Conservation (phyloP, 78 protist species). For the Isochrysis galbana region DNA sequence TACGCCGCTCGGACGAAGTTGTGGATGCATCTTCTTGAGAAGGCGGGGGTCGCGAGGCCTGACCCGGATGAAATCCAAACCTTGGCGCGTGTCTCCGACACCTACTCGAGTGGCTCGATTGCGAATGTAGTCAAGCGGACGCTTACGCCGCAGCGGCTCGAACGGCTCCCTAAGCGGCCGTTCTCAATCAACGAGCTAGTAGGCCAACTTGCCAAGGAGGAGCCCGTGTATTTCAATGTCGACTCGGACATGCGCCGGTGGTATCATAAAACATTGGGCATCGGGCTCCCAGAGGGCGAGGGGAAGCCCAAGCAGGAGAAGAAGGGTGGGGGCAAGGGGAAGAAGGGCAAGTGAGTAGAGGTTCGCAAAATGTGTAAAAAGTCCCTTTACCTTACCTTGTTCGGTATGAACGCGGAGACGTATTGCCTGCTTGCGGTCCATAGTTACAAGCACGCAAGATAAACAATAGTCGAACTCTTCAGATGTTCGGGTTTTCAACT, state of each 20-base stretch:
- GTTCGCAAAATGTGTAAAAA: too few species aligned
- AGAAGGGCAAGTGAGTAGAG: too few species aligned
- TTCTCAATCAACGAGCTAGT: neutral
- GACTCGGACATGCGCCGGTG: neutral
- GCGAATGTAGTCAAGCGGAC: neutral
- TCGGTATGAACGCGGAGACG: too few species aligned
- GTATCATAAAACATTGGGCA: neutral
- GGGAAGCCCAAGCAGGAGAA: neutral
- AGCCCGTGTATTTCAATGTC: neutral
- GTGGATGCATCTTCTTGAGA: neutral
- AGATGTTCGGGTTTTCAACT: too few species aligned
- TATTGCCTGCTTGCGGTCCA: too few species aligned
- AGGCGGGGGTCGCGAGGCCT: neutral
- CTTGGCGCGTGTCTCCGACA: neutral
- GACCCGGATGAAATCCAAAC: neutral
- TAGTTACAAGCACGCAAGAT: too few species aligned
- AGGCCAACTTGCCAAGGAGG: conserved; percentile 2
- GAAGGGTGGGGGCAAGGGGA: neutral
- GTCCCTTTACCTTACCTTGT: too few species aligned
- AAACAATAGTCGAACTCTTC: too few species aligned
- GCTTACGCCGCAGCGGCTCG: neutral
- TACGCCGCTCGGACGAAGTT: neutral
- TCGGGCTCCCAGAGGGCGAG: neutral
- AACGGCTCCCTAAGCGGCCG: neutral
- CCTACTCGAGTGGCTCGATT: neutral